Conservation (phyloP, 2,329 filamentous ascomycete species). For the Fusarium sp. region DNA sequence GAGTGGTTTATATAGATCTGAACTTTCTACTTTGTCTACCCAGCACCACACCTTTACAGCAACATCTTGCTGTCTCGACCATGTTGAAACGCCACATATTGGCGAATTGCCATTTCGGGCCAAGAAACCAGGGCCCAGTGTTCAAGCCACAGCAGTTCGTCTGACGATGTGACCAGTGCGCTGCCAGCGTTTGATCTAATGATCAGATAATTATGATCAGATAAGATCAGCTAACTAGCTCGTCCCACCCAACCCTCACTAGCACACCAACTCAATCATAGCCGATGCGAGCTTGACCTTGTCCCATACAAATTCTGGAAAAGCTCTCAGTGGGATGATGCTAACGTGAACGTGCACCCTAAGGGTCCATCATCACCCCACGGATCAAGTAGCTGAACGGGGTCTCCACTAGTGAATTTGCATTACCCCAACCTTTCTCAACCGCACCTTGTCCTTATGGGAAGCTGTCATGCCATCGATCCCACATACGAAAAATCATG, state of each 20-base stretch:
- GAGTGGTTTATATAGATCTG: not conserved
- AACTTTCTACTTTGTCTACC: not conserved
- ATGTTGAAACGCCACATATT: not conserved
- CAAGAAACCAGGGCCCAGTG: not conserved
- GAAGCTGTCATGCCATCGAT: not conserved
- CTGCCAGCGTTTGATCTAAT: constrained; percentile 1
- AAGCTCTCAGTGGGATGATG: not conserved
- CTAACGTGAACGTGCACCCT: constrained; percentile 1
- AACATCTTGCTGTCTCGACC: not conserved
- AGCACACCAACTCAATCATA: not conserved
- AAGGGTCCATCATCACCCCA: constrained; percentile 4
- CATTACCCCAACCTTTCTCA: constrained; percentile 6
- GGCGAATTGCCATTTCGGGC: not conserved
- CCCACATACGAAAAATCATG: not conserved
- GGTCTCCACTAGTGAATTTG: not conserved
- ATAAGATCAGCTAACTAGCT: constrained; percentile 8
- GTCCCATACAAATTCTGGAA: constrained; percentile 1
- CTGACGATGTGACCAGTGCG: not conserved
- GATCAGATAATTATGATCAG: constrained; percentile 9
- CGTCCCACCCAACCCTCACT: not conserved
- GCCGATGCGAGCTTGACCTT: not conserved
- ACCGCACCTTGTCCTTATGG: not conserved
- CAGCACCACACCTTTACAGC: not conserved
- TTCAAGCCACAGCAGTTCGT: constrained; percentile 4
- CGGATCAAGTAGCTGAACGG: constrained; percentile 4